Evolutionary conservation across 2,329 filamentous ascomycete genomes (phyloP).

Genomic region (Neofusicoccum umdonicola): DNA sequence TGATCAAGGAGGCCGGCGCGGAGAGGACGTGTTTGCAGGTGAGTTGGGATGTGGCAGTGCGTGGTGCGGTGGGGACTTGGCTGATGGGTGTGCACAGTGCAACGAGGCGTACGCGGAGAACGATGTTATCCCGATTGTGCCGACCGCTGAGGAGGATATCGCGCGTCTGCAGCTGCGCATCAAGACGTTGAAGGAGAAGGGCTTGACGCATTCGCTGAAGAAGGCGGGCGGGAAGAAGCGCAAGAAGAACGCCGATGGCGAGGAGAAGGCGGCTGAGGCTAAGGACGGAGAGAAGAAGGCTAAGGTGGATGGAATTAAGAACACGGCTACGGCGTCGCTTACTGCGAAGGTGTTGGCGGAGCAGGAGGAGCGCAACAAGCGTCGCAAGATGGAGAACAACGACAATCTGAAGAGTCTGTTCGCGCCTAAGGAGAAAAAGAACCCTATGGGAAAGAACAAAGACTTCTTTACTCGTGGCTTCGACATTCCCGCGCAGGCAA

Average conservation of each 20-base stretch:
- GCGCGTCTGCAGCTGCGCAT: constrained; percentile 64
- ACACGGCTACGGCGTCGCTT: constrained; percentile 77
- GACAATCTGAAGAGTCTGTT: constrained; percentile 51
- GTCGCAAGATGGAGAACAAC: constrained; percentile 64
- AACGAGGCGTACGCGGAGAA: constrained; percentile 68
- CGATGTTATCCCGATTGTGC: constrained; percentile 80
- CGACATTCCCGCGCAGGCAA: constrained; percentile 29
- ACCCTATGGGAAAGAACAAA: constrained; percentile 38
- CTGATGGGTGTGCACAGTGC: constrained; percentile 53
- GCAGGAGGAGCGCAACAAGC: constrained; percentile 78
- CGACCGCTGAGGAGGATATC: constrained; percentile 68
- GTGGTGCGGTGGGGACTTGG: neutral
- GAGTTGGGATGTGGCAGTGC: constrained; percentile 19
- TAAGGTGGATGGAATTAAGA: constrained; percentile 68
- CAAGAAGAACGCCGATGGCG: constrained; percentile 53
- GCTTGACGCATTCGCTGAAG: constrained; percentile 83
- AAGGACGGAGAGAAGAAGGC: neutral
- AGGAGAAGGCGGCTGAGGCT: constrained; percentile 21
- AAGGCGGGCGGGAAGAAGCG: constrained; percentile 62
- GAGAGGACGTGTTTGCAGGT: constrained; percentile 59
- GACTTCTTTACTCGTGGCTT: constrained; percentile 54
- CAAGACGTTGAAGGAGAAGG: constrained; percentile 66
- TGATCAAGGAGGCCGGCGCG: constrained; percentile 73
- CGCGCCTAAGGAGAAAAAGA: constrained; percentile 36
- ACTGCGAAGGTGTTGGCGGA: constrained; percentile 85